Evolutionary conservation across 2,329 filamentous ascomycete genomes (phyloP).

Genomic region (Sarocladium kiliense): DNA sequence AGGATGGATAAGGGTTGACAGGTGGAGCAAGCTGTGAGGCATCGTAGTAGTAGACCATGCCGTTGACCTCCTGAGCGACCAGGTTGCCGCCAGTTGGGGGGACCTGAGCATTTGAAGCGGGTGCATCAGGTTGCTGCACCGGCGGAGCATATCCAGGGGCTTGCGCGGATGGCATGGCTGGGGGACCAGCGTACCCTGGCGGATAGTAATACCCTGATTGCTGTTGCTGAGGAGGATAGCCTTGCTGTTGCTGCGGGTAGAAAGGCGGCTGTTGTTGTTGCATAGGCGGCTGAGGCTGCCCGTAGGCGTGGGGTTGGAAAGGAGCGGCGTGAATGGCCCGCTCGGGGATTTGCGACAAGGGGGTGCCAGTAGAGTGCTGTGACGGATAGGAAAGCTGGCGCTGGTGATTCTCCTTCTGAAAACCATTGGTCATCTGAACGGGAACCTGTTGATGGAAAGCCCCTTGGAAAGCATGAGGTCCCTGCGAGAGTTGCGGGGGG

Average conservation of each 20-base stretch:
- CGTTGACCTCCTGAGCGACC: constrained; percentile 83
- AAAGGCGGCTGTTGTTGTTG: constrained; percentile 30
- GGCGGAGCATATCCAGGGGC: constrained; percentile 47
- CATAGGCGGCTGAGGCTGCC: constrained; percentile 36
- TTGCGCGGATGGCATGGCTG: constrained; percentile 28
- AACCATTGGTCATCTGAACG: constrained; percentile 57
- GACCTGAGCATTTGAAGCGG: constrained; percentile 14
- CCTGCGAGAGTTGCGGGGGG: constrained; percentile 58
- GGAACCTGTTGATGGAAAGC: constrained; percentile 96
- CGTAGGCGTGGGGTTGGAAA: constrained; percentile 73
- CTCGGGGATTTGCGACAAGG: constrained; percentile 87
- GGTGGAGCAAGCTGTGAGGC: constrained; percentile 63
- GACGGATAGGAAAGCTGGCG: constrained; percentile 66
- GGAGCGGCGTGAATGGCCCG: constrained; percentile 84
- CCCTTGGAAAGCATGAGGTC: constrained; percentile 75
- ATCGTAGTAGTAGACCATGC: constrained; percentile 95
- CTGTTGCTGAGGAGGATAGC: constrained; percentile 30
- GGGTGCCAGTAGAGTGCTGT: constrained; percentile 69
- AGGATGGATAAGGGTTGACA: constrained; percentile 40
- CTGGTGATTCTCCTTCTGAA: constrained; percentile 55
- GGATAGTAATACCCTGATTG: constrained; percentile 64
- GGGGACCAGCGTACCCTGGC: constrained; percentile 38
- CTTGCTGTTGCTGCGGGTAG: constrained; percentile 44
- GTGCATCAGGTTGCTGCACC: constrained; percentile 15
- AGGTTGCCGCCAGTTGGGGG: constrained; percentile 35